Evolutionary conservation across 1,139 yeast genomes (phyloP).

Genomic region (Sugiyamaella xylanicola): DNA sequence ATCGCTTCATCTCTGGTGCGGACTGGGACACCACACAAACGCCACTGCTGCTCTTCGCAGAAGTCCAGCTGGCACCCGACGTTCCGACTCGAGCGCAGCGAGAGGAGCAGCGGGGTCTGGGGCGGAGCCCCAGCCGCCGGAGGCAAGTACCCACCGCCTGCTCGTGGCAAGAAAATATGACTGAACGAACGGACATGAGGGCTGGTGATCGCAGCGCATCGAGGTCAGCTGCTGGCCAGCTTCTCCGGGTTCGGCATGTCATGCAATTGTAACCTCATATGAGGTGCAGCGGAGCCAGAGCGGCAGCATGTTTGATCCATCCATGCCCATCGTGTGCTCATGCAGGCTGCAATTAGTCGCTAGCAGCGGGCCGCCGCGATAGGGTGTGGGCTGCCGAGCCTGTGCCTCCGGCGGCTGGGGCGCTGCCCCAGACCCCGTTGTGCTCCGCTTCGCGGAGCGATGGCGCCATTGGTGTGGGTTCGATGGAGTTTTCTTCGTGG

Average conservation of each 20-base stretch:
- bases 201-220: neutral
- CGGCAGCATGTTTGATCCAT: neutral
- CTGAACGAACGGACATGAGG: neutral
- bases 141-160: neutral
- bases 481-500: too few species aligned
- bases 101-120: neutral
- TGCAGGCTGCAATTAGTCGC: neutral
- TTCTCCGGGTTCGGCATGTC: neutral
- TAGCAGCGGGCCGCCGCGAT: too few species aligned
- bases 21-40: too few species aligned
- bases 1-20: too few species aligned
- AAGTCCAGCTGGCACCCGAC: neutral
- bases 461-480: too few species aligned
- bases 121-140: neutral
- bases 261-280: neutral
- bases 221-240: neutral
- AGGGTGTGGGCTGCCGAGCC: too few species aligned
- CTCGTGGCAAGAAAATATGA: neutral
- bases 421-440: too few species aligned
- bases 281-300: neutral
- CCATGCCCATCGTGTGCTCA: too few species aligned
- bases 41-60: too few species aligned
- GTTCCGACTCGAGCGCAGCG: neutral
- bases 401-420: slow-evolving; percentile 10
- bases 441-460: too few species aligned